Conservation (phyloP, 129 eudicot species). For the Chrysanthemum lavandulifolium region DNA sequence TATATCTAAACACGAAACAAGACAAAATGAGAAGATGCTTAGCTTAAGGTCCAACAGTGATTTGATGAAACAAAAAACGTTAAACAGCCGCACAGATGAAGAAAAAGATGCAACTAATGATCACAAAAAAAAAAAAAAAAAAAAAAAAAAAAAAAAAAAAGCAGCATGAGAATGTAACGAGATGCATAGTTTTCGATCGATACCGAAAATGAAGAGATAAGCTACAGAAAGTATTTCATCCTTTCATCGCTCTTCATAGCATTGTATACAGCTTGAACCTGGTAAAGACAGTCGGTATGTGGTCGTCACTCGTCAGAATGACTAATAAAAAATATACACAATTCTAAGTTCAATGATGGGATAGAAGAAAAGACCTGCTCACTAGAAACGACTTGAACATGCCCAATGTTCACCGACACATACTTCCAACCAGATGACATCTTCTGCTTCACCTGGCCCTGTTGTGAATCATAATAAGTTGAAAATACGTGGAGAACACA, state of each 20-base stretch:
- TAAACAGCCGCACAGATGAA: neutral
- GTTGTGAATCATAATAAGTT: conserved; percentile 15
- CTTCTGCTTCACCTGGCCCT: conserved; percentile 92
- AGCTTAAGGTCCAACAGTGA: neutral
- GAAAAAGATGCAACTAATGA: too few species aligned
- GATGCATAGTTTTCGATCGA: neutral
- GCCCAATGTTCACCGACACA: conserved; percentile 93
- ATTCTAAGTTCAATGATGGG: conserved; percentile 18
- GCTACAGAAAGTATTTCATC: conserved; percentile 87
- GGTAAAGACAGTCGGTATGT: conserved; percentile 13
- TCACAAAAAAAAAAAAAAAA: too few species aligned
- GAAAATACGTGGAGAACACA: neutral
- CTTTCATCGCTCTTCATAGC: conserved; percentile 95
- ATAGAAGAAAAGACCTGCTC: conserved; percentile 64
- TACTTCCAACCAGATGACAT: conserved; percentile 93
- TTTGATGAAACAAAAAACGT: neutral
- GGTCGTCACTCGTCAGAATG: neutral
- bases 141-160: too few species aligned
- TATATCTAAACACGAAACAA: neutral
- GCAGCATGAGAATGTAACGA: neutral
- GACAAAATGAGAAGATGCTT: neutral
- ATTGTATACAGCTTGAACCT: conserved; percentile 98
- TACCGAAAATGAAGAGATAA: neutral
- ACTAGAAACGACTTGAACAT: conserved; percentile 86
- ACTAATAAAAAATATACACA: neutral